Evolutionary conservation across 106 monocot genomes (phyloP).

Genomic region (Platanthera guangdongensis): DNA sequence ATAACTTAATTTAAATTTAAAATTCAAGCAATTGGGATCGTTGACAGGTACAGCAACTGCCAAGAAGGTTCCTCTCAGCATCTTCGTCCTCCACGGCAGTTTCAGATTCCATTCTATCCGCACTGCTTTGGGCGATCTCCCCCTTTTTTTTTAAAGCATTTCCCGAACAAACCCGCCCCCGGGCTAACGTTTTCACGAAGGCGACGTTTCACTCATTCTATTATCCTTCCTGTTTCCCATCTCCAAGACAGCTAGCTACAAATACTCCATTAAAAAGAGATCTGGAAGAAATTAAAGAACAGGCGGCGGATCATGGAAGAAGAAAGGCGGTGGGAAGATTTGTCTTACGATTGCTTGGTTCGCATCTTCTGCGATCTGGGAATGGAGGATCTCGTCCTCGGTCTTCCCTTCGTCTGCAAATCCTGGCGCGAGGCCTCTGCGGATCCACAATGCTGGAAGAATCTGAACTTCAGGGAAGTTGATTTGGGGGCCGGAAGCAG

Average conservation of each 20-base stretch:
- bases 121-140: not conserved
- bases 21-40: not conserved
- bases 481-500: not conserved
- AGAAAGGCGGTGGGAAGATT: not conserved
- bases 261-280: not conserved
- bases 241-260: not conserved
- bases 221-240: not conserved
- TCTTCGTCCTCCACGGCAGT: no score
- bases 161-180: not conserved
- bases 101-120: not conserved
- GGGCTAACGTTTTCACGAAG: not conserved
- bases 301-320: not conserved
- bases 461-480: constrained; percentile 9
- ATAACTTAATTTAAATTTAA: not conserved
- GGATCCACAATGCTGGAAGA: constrained; percentile 11
- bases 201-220: not conserved
- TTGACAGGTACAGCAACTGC: not conserved
- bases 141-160: not conserved
- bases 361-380: not conserved
- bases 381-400: not conserved
- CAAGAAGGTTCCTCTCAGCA: not conserved
- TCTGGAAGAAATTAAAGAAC: not conserved
- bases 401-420: constrained; percentile 10
- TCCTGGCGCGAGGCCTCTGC: constrained; percentile 5
- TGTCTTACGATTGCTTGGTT: not conserved